Conservation (phyloP, 208 protist genomes). For the Herpetomonas tarakana region DNA sequence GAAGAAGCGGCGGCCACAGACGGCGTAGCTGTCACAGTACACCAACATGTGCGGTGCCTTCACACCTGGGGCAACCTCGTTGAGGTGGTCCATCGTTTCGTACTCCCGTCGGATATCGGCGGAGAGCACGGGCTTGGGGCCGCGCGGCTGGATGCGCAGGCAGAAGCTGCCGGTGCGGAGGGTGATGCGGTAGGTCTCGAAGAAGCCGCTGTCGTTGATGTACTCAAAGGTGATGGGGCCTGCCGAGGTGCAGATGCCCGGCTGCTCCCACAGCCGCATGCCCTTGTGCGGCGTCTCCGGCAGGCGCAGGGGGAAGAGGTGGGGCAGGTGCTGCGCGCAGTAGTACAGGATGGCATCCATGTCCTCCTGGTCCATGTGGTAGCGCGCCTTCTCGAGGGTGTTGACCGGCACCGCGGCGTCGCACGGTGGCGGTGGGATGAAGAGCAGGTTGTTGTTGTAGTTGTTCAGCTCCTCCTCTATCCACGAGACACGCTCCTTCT, state of each 20-base stretch:
- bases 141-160: conserved; percentile 66
- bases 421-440: conserved; percentile 53
- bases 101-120: conserved; percentile 64
- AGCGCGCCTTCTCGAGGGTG: conserved; percentile 26
- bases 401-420: conserved; percentile 32
- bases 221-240: conserved; percentile 70
- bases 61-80: conserved; percentile 33
- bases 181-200: conserved; percentile 69
- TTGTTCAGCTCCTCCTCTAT: conserved; percentile 70
- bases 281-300: conserved; percentile 17
- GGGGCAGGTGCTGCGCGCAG: conserved; percentile 64
- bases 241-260: conserved; percentile 55
- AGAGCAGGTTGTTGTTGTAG: conserved; percentile 70
- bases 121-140: conserved; percentile 41
- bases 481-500: conserved; percentile 56
- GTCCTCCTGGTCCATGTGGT: conserved; percentile 60
- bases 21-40: conserved; percentile 69
- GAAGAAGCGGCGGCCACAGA: conserved; percentile 70
- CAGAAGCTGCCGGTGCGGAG: conserved; percentile 72
- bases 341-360: conserved; percentile 77
- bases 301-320: conserved; percentile 60
- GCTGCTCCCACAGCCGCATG: conserved; percentile 43
- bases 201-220: conserved; percentile 47
- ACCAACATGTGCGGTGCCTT: conserved; percentile 48
- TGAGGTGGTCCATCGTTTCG: conserved; percentile 65